These are phyloP conservation scores for Acacia acuminata DNA, from an alignment of 306 rosid species.

Conservation along the genomic window DNA sequence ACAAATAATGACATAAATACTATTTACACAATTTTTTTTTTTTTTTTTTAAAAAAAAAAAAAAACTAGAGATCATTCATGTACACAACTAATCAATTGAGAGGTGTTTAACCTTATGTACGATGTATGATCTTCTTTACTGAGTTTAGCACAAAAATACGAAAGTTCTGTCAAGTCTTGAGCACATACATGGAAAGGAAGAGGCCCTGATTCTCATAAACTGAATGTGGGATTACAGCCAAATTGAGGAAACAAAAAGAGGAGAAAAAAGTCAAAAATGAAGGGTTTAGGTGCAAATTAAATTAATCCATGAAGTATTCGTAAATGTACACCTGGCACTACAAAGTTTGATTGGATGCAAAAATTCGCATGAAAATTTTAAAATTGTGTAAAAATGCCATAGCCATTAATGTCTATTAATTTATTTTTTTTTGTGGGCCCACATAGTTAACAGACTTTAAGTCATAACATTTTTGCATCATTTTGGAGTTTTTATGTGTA, in stretches of 20 bases:
- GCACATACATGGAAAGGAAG: not conserved
- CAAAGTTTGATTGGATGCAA: too few relatives aligned
- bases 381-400: too few relatives aligned
- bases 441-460: too few relatives aligned
- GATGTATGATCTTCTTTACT: not conserved
- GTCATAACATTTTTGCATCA: too few relatives aligned
- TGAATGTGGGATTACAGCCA: not conserved
- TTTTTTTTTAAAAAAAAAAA: not conserved
- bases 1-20: not conserved
- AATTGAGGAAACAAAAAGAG: too few relatives aligned
- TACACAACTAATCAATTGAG: not conserved
- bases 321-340: too few relatives aligned
- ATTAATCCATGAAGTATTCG: too few relatives aligned
- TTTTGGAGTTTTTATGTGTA: too few relatives aligned
- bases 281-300: not conserved
- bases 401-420: too few relatives aligned
- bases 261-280: not conserved
- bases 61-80: not conserved
- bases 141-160: not conserved
- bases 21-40: not conserved
- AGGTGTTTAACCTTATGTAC: not conserved
- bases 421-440: too few relatives aligned
- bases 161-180: not conserved
- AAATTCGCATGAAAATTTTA: too few relatives aligned
- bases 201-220: not conserved